Evolutionary conservation across 768 basidiomycete species (phyloP).

Genomic region (Pulveroboletus sp.): DNA sequence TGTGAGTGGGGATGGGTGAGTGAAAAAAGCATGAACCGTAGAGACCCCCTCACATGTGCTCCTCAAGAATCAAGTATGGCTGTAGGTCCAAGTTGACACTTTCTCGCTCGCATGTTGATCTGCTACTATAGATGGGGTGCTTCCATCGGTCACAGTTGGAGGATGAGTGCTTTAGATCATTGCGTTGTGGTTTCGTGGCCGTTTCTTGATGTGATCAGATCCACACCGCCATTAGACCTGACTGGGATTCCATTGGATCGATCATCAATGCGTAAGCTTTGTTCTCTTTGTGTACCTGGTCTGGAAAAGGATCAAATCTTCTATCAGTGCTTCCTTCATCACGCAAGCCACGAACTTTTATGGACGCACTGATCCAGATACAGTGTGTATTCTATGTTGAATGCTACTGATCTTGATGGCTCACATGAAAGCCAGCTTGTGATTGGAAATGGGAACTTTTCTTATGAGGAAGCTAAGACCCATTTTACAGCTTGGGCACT

Average conservation of each 20-base stretch:
- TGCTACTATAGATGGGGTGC: slow-evolving; percentile 32
- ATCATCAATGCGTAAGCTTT: slow-evolving; percentile 51
- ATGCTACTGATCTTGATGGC: background rate
- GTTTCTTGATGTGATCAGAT: slow-evolving; percentile 8
- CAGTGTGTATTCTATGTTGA: slow-evolving; percentile 34
- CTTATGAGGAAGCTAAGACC: slow-evolving; percentile 58
- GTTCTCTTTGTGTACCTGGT: background rate
- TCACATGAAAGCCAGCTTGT: slow-evolving; percentile 41
- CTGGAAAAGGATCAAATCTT: background rate
- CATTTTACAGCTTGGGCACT: slow-evolving; percentile 72
- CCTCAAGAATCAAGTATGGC: slow-evolving; percentile 55
- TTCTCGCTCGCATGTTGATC: background rate
- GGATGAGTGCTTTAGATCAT: slow-evolving; percentile 36
- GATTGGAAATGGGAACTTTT: slow-evolving; percentile 60
- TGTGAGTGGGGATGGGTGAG: slow-evolving; percentile 67
- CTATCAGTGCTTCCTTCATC: slow-evolving; percentile 56
- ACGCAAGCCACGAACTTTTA: slow-evolving; percentile 60
- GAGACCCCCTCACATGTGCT: background rate
- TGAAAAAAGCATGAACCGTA: slow-evolving; percentile 1
- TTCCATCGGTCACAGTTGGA: slow-evolving; percentile 37
- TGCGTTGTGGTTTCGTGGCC: background rate
- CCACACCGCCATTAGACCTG: slow-evolving; percentile 27
- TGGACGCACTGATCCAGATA: slow-evolving; percentile 63
- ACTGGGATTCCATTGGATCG: slow-evolving; percentile 48
- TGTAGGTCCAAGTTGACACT: slow-evolving; percentile 43